Conservation (phyloP, 192 early-diverging fungal species). For the Chytriomyces confervae region DNA sequence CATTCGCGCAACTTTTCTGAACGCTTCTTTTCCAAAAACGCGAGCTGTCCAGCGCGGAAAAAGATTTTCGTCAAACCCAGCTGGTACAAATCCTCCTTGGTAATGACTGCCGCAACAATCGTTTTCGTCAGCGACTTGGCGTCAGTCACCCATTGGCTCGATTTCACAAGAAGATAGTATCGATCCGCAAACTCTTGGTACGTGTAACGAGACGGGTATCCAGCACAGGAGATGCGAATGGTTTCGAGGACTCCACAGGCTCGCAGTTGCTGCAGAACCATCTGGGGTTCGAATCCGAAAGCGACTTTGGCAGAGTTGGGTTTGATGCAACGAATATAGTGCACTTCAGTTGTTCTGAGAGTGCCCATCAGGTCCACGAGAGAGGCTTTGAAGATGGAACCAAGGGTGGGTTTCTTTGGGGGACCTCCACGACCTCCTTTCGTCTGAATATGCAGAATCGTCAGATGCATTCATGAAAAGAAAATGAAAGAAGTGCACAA, state of each 20-base stretch:
- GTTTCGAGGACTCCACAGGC: conserved; percentile 99
- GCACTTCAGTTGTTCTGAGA: conserved; percentile 81
- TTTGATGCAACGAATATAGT: conserved; percentile 96
- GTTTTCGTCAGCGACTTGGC: conserved; percentile 50
- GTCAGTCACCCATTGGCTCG: conserved; percentile 62
- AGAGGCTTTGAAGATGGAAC: conserved; percentile 82
- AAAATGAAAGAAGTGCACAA: background rate
- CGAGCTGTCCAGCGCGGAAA: conserved; percentile 96
- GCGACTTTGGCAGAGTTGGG: conserved; percentile 90
- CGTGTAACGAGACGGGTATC: conserved; percentile 86
- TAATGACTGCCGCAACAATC: conserved; percentile 69
- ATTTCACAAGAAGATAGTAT: conserved; percentile 62
- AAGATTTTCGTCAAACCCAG: conserved; percentile 96
- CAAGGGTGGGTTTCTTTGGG: conserved; percentile 82
- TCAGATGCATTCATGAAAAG: background rate
- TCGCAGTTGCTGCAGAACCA: conserved; percentile 87
- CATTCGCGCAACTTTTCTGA: conserved; percentile 69
- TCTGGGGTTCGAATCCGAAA: conserved; percentile 88
- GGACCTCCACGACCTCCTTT: conserved; percentile 43
- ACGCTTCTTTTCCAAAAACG: conserved; percentile 87
- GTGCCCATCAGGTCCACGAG: conserved; percentile 86
- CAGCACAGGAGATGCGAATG: conserved; percentile 97
- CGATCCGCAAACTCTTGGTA: conserved; percentile 94
- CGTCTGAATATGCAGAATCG: background rate
- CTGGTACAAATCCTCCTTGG: conserved; percentile 87